phyloP scores from a whole-genome alignment of 192 early-diverging fungal genomes.

The Linnemannia hyalina region DNA sequence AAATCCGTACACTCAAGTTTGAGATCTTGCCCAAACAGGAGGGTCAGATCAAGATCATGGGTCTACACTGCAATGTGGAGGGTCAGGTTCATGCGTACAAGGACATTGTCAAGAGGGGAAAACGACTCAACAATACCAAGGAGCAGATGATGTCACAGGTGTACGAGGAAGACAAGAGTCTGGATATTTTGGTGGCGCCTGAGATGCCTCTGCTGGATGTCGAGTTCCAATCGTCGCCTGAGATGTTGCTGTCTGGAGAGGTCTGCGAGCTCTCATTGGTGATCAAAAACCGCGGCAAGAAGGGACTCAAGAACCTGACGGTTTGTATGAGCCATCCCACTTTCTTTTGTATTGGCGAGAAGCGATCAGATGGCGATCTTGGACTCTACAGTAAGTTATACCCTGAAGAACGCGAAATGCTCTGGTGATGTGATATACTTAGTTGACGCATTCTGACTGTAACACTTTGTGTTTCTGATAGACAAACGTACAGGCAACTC shows the following conservation, averaged over 20 bases:
- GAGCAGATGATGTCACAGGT: slow-evolving; percentile 69
- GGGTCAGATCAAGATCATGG: slow-evolving; percentile 79
- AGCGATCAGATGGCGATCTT: slow-evolving; percentile 58
- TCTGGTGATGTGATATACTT: too few species aligned
- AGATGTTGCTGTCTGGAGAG: slow-evolving; percentile 85
- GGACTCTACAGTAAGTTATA: slow-evolving; percentile 49
- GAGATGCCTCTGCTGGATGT: slow-evolving; percentile 90
- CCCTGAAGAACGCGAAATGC: not conserved
- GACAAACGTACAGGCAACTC: slow-evolving; percentile 32
- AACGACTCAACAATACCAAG: slow-evolving; percentile 82
- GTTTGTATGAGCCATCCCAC: slow-evolving; percentile 89
- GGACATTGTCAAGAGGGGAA: slow-evolving; percentile 75
- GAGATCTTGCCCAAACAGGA: slow-evolving; percentile 78
- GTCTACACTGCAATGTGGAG: slow-evolving; percentile 83
- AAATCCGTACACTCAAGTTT: slow-evolving; percentile 63
- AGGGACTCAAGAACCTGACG: slow-evolving; percentile 75
- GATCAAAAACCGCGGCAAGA: slow-evolving; percentile 87
- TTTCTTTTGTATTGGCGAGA: slow-evolving; percentile 82
- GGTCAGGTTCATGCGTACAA: slow-evolving; percentile 81
- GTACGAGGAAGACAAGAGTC: slow-evolving; percentile 78
- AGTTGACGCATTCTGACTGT: not conserved
- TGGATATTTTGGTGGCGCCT: slow-evolving; percentile 81
- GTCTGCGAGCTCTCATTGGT: slow-evolving; percentile 79
- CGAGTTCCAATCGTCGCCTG: slow-evolving; percentile 81
- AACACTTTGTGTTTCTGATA: not conserved